Percentiles rank a stretch among this genome's conserved stretches.
These are phyloP conservation scores for Cercospora sojina DNA, from an alignment of 2,329 filamentous ascomycete genomes.

Conservation along the genomic window DNA sequence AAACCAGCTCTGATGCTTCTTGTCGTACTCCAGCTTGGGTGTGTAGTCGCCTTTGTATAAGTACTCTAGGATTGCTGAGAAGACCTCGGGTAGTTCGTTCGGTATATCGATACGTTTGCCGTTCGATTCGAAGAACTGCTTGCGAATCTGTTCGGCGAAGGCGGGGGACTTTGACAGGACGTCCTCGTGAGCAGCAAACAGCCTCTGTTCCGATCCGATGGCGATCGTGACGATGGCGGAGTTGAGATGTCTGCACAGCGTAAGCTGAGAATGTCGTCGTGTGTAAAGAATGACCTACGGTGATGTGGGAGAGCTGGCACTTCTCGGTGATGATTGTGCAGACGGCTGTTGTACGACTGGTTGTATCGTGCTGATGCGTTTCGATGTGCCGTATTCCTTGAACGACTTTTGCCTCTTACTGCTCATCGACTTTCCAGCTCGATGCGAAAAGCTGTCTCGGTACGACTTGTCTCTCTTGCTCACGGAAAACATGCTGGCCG, in stretches of 20 bases:
- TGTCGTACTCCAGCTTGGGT: conserved; percentile 78
- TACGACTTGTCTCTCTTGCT: conserved; percentile 35
- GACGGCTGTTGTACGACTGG: conserved; percentile 24
- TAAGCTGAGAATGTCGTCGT: conserved; percentile 8
- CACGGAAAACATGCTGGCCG: conserved; percentile 32
- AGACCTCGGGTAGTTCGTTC: conserved; percentile 84
- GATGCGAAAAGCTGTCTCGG: conserved; percentile 38
- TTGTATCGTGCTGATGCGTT: conserved; percentile 31
- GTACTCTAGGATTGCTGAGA: conserved; percentile 86
- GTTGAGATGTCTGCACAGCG: conserved; percentile 24
- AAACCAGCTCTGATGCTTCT: conserved; percentile 75
- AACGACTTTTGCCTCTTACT: conserved; percentile 39
- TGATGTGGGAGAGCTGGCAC: conserved; percentile 34
- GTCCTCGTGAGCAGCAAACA: conserved; percentile 90
- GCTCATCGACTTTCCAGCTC: conserved; percentile 35
- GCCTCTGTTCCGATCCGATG: conserved; percentile 66
- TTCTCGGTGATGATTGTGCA: conserved; percentile 32
- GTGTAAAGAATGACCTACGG: conserved; percentile 29
- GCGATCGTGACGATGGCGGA: conserved; percentile 82
- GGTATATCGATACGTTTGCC: conserved; percentile 75
- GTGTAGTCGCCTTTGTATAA: conserved; percentile 95
- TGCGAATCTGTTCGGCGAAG: conserved; percentile 66
- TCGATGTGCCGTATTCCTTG: conserved; percentile 34
- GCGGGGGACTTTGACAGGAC: conserved; percentile 75
- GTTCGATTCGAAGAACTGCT: conserved; percentile 60